Base-by-base conservation (phyloP, 352 stramenopile genomes). In the Phytopythium sindhum region DNA sequence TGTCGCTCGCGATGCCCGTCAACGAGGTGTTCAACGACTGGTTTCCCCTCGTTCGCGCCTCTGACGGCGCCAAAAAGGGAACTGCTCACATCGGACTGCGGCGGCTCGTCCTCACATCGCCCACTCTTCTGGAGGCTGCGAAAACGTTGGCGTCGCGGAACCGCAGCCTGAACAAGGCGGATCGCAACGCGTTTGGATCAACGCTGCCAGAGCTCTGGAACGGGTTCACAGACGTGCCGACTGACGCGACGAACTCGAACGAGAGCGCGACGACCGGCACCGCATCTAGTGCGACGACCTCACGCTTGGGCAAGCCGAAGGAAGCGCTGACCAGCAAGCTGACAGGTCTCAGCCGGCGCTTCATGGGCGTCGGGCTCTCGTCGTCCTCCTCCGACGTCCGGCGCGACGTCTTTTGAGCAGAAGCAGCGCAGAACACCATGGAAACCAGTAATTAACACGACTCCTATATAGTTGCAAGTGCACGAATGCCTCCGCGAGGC, bases 1-100 rank as follows among this genome's bases (percentile, higher is more conserved):
- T 92, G 29, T 82, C 76, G 31, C 61, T 92, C 23, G 68, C 80
- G 3, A 80, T 92, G 47, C 84, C 84, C 10, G 41, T 88, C 24
- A 88, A 90, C 60, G 81, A 90, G 21, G 63, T 72, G 2, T 92
- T 89, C 65, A 70, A 78, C 51, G 81, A 88, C 55, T 92, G 79
- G 84, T 90, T 82, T 37, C 81, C 84, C 39, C 65, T 92, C 11
- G 75, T 90, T 5, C 68, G 61, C 39, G 77, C 81, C 58, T 67
- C 72, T 12, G 78, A 89, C 54, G 81, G 84, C 50, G 62, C 72
- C 26, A 86, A 89, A 45, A 78, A 83, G 42, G 84, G 81, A 1
- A 58, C 75, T 14, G 52, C 89, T 17, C 74, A 70, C 28, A 63
- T 89, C 31, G 68, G 76, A 3, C 68, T 90, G 64, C 81, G 77